A percentile compares a stretch with the other conserved stretches of the same genome.
phyloP scores from a whole-genome alignment of 192 early-diverging fungal genomes.

The Podila horticola region DNA sequence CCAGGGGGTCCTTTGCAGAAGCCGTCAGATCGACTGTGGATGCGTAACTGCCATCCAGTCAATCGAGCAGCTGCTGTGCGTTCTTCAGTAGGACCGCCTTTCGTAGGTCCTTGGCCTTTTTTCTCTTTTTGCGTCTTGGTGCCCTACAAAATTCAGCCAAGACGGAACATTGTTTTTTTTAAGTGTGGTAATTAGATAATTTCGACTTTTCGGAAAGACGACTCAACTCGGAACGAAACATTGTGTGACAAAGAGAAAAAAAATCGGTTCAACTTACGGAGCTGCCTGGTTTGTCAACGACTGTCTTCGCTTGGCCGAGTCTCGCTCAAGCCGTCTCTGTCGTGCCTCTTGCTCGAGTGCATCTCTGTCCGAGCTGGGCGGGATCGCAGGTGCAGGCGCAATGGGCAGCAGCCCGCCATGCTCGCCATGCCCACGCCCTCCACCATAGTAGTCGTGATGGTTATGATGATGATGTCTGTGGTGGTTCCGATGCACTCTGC shows the following conservation, averaged over 20 bases:
- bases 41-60: conserved; percentile 36
- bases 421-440: conserved; percentile 1
- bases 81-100: conserved; percentile 50
- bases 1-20: neutral
- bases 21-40: neutral
- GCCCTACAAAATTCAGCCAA: conserved; percentile 4
- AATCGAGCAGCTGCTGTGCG: conserved; percentile 38
- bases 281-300: conserved; percentile 36
- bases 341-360: conserved; percentile 42
- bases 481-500: neutral
- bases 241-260: neutral
- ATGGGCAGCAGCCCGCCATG: conserved; percentile 23
- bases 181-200: neutral
- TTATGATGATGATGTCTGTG: neutral
- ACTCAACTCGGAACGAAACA: too few relatives aligned
- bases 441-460: conserved; percentile 15
- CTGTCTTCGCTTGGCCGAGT: conserved; percentile 42
- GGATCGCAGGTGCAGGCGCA: conserved; percentile 27
- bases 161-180: neutral
- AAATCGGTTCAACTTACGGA: conserved; percentile 23
- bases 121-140: conserved; percentile 47
- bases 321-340: conserved; percentile 40
- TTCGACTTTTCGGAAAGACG: neutral
- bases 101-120: conserved; percentile 46
- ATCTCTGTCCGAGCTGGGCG: conserved; percentile 27